These are phyloP conservation scores for Lachancea nothofagi DNA, from an alignment of 805 yeast species.

Conservation along the genomic window DNA sequence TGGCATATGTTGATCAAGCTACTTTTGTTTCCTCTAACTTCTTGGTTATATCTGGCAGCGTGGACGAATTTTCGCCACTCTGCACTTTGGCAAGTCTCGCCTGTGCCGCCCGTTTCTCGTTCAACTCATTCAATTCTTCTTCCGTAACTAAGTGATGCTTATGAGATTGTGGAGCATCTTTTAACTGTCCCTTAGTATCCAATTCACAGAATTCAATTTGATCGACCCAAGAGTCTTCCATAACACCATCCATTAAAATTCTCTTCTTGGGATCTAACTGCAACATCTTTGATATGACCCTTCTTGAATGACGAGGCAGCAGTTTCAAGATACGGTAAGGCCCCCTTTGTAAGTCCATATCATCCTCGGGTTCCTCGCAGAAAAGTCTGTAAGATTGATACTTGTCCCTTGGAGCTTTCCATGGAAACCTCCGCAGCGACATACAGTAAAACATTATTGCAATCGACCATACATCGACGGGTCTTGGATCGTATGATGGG, in stretches of 20 bases:
- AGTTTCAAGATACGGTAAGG: slow-evolving; percentile 67
- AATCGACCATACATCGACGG: slow-evolving; percentile 88
- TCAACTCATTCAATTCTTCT: slow-evolving; percentile 46
- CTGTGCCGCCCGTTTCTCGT: slow-evolving; percentile 33
- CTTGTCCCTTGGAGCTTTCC: slow-evolving; percentile 82
- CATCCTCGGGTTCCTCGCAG: slow-evolving; percentile 38
- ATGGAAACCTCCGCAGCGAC: slow-evolving; percentile 82
- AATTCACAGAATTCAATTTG: slow-evolving; percentile 50
- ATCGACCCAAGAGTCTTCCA: slow-evolving; percentile 52
- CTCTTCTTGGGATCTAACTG: slow-evolving; percentile 53
- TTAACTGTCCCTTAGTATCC: slow-evolving; percentile 22
- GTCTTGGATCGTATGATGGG: slow-evolving; percentile 68
- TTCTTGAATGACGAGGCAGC: slow-evolving; percentile 62
- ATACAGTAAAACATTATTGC: slow-evolving; percentile 92
- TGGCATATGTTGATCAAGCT: too few relatives aligned
- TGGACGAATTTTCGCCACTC: slow-evolving; percentile 3
- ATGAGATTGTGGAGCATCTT: slow-evolving; percentile 39
- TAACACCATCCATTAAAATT: slow-evolving; percentile 50
- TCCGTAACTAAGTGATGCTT: slow-evolving; percentile 65
- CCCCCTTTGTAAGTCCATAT: slow-evolving; percentile 48
- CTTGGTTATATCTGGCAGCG: background rate
- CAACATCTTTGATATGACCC: slow-evolving; percentile 60
- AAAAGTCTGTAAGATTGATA: slow-evolving; percentile 75
- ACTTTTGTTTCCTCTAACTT: slow-evolving; percentile 2
- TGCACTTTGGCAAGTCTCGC: slow-evolving; percentile 20